Conservation (phyloP, 495 filamentous ascomycete species). For the Tuber melanosporum region DNA sequence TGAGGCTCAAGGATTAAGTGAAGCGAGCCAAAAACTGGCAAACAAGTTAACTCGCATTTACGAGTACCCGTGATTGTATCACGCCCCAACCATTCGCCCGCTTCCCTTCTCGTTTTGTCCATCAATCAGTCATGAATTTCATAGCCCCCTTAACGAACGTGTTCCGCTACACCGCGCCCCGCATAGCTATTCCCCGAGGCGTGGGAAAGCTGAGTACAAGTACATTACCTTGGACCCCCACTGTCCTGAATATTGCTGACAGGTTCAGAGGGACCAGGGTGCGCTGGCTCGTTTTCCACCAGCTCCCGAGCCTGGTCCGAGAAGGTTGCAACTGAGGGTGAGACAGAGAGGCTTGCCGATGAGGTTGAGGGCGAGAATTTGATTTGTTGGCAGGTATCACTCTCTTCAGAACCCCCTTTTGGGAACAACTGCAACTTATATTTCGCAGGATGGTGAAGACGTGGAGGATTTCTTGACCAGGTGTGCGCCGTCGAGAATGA, state of each 20-base stretch:
- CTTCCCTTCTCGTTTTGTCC: not conserved
- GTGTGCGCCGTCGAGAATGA: constrained; percentile 54
- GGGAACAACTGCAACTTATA: not conserved
- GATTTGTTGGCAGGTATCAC: not conserved
- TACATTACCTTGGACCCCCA: not conserved
- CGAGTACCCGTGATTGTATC: not conserved
- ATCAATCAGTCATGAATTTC: not conserved
- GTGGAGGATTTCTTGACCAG: constrained; percentile 58
- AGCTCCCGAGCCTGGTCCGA: not conserved
- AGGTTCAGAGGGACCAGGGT: not conserved
- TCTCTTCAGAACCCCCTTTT: constrained; percentile 3
- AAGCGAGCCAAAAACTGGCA: constrained; percentile 2
- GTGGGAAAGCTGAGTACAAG: constrained; percentile 2
- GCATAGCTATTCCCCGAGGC: constrained; percentile 1
- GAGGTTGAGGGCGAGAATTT: constrained; percentile 43
- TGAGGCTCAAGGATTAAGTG: constrained; percentile 16
- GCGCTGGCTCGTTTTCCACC: not conserved
- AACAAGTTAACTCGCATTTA: constrained; percentile 4
- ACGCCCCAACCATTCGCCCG: not conserved
- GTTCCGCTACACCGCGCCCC: not conserved
- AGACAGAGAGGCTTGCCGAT: constrained; percentile 45
- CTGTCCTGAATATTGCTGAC: not conserved
- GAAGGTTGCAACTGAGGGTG: constrained; percentile 8
- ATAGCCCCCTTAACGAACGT: not conserved
- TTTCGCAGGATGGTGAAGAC: constrained; percentile 47